Percentiles rank a stretch among this genome's conserved stretches.
These are phyloP conservation scores for Tarenaya hassleriana DNA, from an alignment of 345 rosid species.

Conservation along the genomic window DNA sequence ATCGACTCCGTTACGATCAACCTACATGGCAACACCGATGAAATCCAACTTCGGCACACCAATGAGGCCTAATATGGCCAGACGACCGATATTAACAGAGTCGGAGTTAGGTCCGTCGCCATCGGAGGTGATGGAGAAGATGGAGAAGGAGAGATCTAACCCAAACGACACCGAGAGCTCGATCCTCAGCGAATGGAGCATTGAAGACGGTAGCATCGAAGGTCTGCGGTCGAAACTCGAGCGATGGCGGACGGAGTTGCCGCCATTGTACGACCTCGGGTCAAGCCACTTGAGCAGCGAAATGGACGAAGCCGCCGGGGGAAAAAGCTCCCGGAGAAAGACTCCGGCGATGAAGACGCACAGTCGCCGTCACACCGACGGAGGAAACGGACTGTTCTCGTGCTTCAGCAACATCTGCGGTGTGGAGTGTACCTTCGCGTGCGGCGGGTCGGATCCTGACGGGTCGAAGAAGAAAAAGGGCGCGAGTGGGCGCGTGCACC, in stretches of 20 bases:
- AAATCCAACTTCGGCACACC: constrained; percentile 32
- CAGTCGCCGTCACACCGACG: constrained; percentile 36
- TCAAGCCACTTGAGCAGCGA: constrained; percentile 33
- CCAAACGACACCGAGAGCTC: constrained; percentile 47
- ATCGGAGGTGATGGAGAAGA: constrained; percentile 67
- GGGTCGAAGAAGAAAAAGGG: constrained; percentile 27
- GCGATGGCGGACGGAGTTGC: constrained; percentile 74
- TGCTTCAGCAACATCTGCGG: constrained; percentile 72
- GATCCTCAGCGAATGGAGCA: constrained; percentile 42
- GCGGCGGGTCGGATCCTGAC: constrained; percentile 35
- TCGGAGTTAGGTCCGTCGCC: constrained; percentile 85
- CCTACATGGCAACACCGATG: constrained; percentile 27
- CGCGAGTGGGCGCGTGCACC: constrained; percentile 9
- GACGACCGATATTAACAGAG: constrained; percentile 36
- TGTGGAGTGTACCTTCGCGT: constrained; percentile 55
- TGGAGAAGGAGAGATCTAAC: constrained; percentile 37
- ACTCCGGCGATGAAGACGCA: constrained; percentile 23
- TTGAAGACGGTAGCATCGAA: constrained; percentile 51
- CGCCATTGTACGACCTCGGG: constrained; percentile 51
- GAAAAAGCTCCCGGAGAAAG: constrained; percentile 23
- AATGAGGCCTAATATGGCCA: constrained; percentile 28
- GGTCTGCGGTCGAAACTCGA: constrained; percentile 76
- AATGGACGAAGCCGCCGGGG: constrained; percentile 14
- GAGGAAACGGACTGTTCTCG: constrained; percentile 42
- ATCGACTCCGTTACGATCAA: constrained; percentile 27